These are phyloP conservation scores for Rhizophagus sp. DNA, from an alignment of 192 early-diverging fungal genomes.

Conservation along the genomic window DNA sequence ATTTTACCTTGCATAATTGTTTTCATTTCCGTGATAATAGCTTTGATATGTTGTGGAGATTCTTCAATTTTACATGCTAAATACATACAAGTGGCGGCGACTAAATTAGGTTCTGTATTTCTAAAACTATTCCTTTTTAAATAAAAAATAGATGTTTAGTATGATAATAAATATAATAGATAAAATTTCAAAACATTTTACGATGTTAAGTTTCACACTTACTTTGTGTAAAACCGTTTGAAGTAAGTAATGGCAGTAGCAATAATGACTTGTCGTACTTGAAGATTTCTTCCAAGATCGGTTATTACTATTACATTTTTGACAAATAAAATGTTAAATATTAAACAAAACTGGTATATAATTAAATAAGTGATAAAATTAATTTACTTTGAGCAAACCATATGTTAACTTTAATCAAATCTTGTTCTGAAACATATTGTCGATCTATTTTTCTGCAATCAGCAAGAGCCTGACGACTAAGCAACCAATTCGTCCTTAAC, in stretches of 20 bases:
- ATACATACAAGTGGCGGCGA: slow-evolving; percentile 81
- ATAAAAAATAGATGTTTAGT: neutral
- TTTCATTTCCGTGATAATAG: slow-evolving; percentile 56
- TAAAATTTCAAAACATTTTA: neutral
- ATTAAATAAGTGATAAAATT: neutral
- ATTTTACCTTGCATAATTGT: slow-evolving; percentile 9
- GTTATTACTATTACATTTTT: slow-evolving; percentile 64
- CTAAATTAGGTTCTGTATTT: slow-evolving; percentile 76
- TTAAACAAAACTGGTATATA: neutral
- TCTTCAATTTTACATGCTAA: slow-evolving; percentile 92
- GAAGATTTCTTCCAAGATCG: slow-evolving; percentile 68
- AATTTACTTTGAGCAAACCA: slow-evolving; percentile 64
- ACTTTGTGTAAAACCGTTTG: slow-evolving; percentile 88
- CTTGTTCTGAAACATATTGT: slow-evolving; percentile 49
- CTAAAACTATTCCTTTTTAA: slow-evolving; percentile 66
- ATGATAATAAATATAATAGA: neutral
- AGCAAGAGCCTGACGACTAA: slow-evolving; percentile 51
- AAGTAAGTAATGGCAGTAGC: slow-evolving; percentile 87
- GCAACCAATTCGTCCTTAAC: slow-evolving; percentile 51
- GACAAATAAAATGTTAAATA: neutral
- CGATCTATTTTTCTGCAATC: slow-evolving; percentile 59
- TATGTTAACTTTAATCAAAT: slow-evolving; percentile 59
- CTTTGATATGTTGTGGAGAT: slow-evolving; percentile 62
- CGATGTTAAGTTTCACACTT: slow-evolving; percentile 25
- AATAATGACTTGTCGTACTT: slow-evolving; percentile 78